Percentiles rank a stretch among this genome's conserved stretches.
These are phyloP conservation scores for Miamiensis avidus DNA, from an alignment of 169 alveolate species.

Conservation along the genomic window DNA sequence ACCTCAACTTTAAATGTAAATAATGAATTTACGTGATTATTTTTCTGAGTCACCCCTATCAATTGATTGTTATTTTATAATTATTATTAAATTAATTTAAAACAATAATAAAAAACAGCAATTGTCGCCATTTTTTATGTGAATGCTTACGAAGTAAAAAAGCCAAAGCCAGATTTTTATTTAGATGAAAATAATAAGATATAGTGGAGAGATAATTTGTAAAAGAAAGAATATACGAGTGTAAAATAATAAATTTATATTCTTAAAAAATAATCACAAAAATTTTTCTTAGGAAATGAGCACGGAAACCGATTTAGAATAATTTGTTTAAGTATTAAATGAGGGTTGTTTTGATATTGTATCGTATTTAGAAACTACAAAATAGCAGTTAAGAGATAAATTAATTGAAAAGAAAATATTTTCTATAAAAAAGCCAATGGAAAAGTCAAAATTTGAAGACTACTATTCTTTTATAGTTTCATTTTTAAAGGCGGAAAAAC, in stretches of 20 bases:
- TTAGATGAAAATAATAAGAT: too few species aligned
- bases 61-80: not conserved
- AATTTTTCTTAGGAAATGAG: too few species aligned
- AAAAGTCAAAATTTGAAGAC: slow-evolving; percentile 12
- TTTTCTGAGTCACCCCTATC: not conserved
- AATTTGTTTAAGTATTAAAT: slow-evolving; percentile 24
- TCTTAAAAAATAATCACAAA: too few species aligned
- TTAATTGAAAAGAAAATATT: slow-evolving; percentile 15
- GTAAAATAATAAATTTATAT: too few species aligned
- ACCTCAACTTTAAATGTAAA: slow-evolving; percentile 29
- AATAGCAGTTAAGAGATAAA: not conserved
- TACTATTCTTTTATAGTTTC: slow-evolving; percentile 13
- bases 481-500: slow-evolving; percentile 13
- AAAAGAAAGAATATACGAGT: too few species aligned
- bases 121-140: slow-evolving; percentile 34
- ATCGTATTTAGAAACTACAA: slow-evolving; percentile 25
- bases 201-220: too few species aligned
- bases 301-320: slow-evolving; percentile 35
- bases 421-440: slow-evolving; percentile 18
- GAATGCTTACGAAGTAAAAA: slow-evolving; percentile 7
- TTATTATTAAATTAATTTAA: too few species aligned
- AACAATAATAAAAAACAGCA: too few species aligned
- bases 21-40: not conserved
- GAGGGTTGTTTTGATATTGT: slow-evolving; percentile 44
- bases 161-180: too few species aligned